A percentile compares a stretch with the other conserved stretches of the same genome.
Evolutionary conservation across 1,284 basidiomycete species (phyloP).

Genomic region (Heterobasidion irregulare): DNA sequence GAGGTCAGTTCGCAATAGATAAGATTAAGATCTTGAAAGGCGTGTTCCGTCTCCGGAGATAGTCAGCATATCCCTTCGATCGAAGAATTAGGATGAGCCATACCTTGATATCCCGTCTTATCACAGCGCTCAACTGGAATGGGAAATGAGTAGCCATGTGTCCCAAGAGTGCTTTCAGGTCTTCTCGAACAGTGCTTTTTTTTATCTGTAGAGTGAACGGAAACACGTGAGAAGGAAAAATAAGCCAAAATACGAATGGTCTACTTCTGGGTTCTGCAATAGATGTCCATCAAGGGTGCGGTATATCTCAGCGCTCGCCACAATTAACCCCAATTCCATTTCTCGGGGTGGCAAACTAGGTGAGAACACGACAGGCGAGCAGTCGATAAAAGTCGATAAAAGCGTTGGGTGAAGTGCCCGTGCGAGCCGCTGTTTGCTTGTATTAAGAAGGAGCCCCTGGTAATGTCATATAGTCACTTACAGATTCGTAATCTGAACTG

Average conservation of each 20-base stretch:
- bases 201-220: not conserved
- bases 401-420: conserved; percentile 67
- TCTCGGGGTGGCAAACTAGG: conserved; percentile 47
- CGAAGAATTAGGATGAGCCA: conserved; percentile 5
- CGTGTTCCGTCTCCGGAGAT: conserved; percentile 40
- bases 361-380: conserved; percentile 74
- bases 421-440: conserved; percentile 28
- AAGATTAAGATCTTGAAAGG: conserved; percentile 64
- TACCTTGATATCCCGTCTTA: conserved; percentile 51
- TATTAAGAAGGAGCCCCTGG: not conserved
- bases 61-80: conserved; percentile 4
- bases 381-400: conserved; percentile 78
- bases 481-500: conserved; percentile 8
- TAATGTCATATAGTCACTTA: not conserved
- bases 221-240: not conserved
- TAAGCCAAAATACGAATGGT: conserved; percentile 3
- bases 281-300: conserved; percentile 61
- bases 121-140: conserved; percentile 36
- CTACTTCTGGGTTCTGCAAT: conserved; percentile 27
- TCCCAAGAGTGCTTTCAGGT: conserved; percentile 52
- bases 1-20: conserved; percentile 72
- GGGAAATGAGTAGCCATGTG: conserved; percentile 84
- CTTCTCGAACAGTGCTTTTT: conserved; percentile 12
- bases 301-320: conserved; percentile 54
- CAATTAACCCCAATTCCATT: conserved; percentile 56